A percentile compares a stretch with the other conserved stretches of the same genome.
Evolutionary conservation across 176 grass and related monocot species (phyloP).

Genomic region (Carex myosuroides): DNA sequence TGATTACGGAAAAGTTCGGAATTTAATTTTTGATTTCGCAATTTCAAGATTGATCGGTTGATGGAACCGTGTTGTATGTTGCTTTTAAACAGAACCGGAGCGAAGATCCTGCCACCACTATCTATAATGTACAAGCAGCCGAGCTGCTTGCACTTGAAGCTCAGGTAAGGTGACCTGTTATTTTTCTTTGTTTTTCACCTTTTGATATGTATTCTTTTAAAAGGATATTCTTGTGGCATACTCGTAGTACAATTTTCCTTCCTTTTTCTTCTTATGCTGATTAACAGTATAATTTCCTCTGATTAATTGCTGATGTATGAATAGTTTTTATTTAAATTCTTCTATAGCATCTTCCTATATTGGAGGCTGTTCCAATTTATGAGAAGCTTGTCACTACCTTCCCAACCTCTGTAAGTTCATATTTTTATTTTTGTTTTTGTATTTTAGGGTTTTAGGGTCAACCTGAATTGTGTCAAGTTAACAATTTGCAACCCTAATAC

Average conservation of each 20-base stretch:
- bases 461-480: no score
- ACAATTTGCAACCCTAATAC: no score
- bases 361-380: constrained; percentile 68
- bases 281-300: background rate
- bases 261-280: background rate
- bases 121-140: constrained; percentile 69
- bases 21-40: no score
- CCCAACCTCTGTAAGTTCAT: constrained; percentile 61
- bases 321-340: background rate
- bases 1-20: no score
- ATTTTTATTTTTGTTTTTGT: background rate
- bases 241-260: background rate
- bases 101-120: constrained; percentile 13
- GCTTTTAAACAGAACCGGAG: background rate
- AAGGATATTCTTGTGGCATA: no score
- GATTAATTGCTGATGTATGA: background rate
- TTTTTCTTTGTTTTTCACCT: no score
- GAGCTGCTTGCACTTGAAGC: constrained; percentile 78
- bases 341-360: constrained; percentile 59
- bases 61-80: no score
- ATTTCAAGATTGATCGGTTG: no score
- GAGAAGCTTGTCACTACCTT: constrained; percentile 79
- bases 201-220: no score
- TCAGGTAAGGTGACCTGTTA: constrained; percentile 33
- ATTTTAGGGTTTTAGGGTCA: background rate